phyloP scores from a whole-genome alignment of 176 grass and related monocot species.

The Elymus sibiricus region DNA sequence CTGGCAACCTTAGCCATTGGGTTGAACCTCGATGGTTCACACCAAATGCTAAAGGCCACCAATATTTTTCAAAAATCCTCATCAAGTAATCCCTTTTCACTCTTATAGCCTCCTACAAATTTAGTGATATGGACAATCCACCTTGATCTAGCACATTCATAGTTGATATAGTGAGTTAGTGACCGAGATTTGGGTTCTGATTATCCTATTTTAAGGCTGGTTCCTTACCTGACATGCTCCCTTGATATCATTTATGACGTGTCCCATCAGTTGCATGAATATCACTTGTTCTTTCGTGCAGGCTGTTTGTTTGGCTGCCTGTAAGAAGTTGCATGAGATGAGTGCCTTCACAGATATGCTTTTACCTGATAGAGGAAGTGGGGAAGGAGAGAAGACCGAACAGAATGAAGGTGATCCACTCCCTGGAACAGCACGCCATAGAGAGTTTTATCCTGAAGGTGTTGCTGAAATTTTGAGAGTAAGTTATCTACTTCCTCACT shows the following conservation, averaged over 20 bases:
- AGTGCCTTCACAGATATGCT: constrained; percentile 98
- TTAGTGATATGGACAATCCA: constrained; percentile 12
- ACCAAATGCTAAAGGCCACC: background rate
- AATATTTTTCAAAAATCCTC: background rate
- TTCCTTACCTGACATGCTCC: background rate
- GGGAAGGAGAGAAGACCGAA: constrained; percentile 74
- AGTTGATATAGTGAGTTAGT: background rate
- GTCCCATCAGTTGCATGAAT: constrained; percentile 16
- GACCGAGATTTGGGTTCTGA: background rate
- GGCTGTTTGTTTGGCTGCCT: constrained; percentile 98
- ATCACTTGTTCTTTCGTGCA: constrained; percentile 30
- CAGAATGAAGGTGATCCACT: constrained; percentile 91
- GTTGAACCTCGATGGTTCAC: background rate
- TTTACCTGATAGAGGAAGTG: constrained; percentile 93
- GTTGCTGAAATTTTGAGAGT: constrained; percentile 81
- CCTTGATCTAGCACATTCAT: background rate
- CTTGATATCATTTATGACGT: background rate
- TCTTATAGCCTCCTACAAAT: background rate
- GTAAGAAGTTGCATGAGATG: constrained; percentile 99
- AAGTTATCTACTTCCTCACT: constrained; percentile 28
- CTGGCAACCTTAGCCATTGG: background rate
- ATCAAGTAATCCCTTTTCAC: background rate
- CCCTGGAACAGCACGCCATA: constrained; percentile 91
- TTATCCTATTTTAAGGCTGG: constrained; percentile 21
- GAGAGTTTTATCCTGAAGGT: constrained; percentile 99